Evolutionary conservation across 257 asterid species (phyloP).

Genomic region (Solanum virginianum): DNA sequence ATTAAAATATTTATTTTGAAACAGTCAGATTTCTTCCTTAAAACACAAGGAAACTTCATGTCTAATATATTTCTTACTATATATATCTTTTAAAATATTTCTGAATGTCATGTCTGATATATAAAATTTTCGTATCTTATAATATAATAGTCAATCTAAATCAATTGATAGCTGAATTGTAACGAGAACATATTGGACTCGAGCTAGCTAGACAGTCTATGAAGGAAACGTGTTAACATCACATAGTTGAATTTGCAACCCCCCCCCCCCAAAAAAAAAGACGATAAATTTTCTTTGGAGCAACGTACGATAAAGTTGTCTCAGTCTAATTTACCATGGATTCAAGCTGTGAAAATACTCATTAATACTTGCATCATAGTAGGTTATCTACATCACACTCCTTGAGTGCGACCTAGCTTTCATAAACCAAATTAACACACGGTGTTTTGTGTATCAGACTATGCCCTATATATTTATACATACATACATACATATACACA

Average conservation of each 20-base stretch:
- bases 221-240: background rate
- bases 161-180: background rate
- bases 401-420: background rate
- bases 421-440: background rate
- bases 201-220: background rate
- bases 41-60: background rate
- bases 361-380: background rate
- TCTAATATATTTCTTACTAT: background rate
- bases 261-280: background rate
- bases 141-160: background rate
- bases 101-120: background rate
- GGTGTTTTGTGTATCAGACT: background rate
- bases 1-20: background rate
- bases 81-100: background rate
- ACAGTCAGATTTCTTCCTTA: background rate
- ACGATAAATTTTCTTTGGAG: background rate
- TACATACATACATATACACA: too few relatives aligned
- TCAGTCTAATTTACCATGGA: rapidly evolving
- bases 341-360: background rate
- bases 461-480: background rate
- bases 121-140: background rate
- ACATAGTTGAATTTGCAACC: background rate
- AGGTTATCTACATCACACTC: background rate
- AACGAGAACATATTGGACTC: background rate
- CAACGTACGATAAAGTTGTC: background rate